Evolutionary conservation across 306 rosid genomes (phyloP), one percentile per base, ranked within the genome.

Genomic region (Malus sieversii): DNA sequence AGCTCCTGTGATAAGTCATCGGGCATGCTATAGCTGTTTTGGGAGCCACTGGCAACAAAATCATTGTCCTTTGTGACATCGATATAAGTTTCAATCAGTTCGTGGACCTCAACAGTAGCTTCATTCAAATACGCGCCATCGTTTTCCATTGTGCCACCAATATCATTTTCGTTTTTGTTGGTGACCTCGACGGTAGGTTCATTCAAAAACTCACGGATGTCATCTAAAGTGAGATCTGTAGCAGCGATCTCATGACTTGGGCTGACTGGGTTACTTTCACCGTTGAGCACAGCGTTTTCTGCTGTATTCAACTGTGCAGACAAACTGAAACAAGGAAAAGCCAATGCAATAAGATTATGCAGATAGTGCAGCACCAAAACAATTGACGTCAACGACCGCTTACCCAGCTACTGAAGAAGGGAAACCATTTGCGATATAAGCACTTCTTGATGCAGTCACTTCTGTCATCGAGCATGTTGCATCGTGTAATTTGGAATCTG

Each of bases 151-250:
- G 62, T 16, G 29, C 81, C 72, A 52, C 57, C 85, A 6, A 73
- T 11, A 55, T 82, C 66, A 13, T 72, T 76, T 48, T 68, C 84
- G 16, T 57, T 76, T 57, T 71, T 63, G 71, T 84, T 82, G 30
- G 89, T 90, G 71, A 90, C 75, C 69, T 87, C 92, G 10, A 76
- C 35, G 30, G 83, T 79, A 62, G 82, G 30, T 81, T 84, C 92
- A 22, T 84, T 79, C 74, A 70, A 63, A 51, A 85, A 80, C 75
- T 85, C 86, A 60, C 86, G 76, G 23, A 66, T 70, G 66, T 83
- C 91, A 42, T 69, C 87, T 53, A 65, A 82, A 62, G 69, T 27
- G 44, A 61, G 74, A 55, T 44, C 84, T 51, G 82, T 46, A 22
- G 75, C 84, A 75, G 72, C 74, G 70, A 64, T 83, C 63, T 77